Percentiles rank a stretch among this genome's conserved stretches.
Conservation (phyloP, 2,329 filamentous ascomycete genomes). For the Albophoma yamanashiensis region DNA sequence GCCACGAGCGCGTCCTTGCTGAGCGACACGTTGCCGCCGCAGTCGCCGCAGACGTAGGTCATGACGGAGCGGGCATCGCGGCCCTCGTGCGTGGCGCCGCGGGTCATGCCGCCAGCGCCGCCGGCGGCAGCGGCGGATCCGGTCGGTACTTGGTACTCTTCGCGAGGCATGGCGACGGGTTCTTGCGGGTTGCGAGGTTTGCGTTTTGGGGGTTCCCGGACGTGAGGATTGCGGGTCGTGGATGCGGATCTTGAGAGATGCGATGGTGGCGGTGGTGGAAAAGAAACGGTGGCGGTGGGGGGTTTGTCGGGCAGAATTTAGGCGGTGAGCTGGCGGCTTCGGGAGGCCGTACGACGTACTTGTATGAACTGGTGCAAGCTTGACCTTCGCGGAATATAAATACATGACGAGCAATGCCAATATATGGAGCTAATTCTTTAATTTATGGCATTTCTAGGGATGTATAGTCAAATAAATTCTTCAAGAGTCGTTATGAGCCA, state of each 20-base stretch:
- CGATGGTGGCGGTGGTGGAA: neutral
- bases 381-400: neutral
- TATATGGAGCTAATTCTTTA: no score
- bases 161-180: slow-evolving; percentile 48
- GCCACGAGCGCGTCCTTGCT: slow-evolving; percentile 38
- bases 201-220: neutral
- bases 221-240: neutral
- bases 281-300: slow-evolving; percentile 9
- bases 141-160: slow-evolving; percentile 67
- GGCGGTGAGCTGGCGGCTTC: slow-evolving; percentile 6
- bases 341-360: no score
- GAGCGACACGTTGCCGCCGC: slow-evolving; percentile 28
- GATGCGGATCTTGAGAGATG: neutral
- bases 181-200: neutral
- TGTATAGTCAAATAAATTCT: no score
- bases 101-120: slow-evolving; percentile 24
- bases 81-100: slow-evolving; percentile 28
- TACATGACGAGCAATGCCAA: neutral
- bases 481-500: no score
- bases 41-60: slow-evolving; percentile 32
- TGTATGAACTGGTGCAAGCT: neutral
- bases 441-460: no score
- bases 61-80: slow-evolving; percentile 26
- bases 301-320: slow-evolving; percentile 12
- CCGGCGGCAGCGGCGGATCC: slow-evolving; percentile 27